phyloP scores from a whole-genome alignment of 2,329 filamentous ascomycete genomes.

The Penicillium sp. region DNA sequence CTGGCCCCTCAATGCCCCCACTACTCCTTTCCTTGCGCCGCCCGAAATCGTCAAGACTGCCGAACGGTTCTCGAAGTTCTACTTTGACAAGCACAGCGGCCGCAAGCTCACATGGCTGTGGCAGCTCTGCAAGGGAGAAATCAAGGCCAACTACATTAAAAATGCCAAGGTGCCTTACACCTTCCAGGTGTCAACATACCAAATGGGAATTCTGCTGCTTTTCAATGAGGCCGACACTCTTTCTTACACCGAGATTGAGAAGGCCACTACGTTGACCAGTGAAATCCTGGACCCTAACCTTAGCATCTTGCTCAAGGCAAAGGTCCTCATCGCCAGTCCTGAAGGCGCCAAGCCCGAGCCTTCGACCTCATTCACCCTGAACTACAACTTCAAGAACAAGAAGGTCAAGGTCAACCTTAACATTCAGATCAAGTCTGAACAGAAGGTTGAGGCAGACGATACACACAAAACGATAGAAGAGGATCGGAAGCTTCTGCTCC shows the following conservation, averaged over 20 bases:
- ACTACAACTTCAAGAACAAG: slow-evolving; percentile 97
- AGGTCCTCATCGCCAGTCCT: slow-evolving; percentile 73
- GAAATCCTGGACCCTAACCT: slow-evolving; percentile 88
- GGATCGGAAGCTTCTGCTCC: slow-evolving; percentile 91
- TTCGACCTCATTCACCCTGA: slow-evolving; percentile 79
- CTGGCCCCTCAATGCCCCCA: slow-evolving; percentile 88
- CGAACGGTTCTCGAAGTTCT: slow-evolving; percentile 86
- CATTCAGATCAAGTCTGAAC: slow-evolving; percentile 89
- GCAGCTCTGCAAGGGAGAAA: slow-evolving; percentile 96
- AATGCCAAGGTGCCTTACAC: slow-evolving; percentile 88
- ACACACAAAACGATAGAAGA: slow-evolving; percentile 99
- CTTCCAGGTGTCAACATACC: slow-evolving; percentile 95
- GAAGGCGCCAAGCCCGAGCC: slow-evolving; percentile 74
- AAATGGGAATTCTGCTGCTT: slow-evolving; percentile 92
- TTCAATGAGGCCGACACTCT: slow-evolving; percentile 91
- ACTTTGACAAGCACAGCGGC: slow-evolving; percentile 94
- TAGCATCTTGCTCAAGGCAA: slow-evolving; percentile 86
- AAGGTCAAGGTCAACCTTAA: slow-evolving; percentile 98
- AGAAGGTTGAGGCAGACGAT: slow-evolving; percentile 93
- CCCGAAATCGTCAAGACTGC: slow-evolving; percentile 82
- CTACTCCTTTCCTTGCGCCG: slow-evolving; percentile 85
- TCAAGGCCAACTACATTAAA: slow-evolving; percentile 92
- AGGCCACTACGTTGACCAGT: slow-evolving; percentile 73
- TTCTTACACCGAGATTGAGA: slow-evolving; percentile 83
- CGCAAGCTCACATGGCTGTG: slow-evolving; percentile 97